Conservation (phyloP, 345 rosid species). For the Lepidium sativum region DNA sequence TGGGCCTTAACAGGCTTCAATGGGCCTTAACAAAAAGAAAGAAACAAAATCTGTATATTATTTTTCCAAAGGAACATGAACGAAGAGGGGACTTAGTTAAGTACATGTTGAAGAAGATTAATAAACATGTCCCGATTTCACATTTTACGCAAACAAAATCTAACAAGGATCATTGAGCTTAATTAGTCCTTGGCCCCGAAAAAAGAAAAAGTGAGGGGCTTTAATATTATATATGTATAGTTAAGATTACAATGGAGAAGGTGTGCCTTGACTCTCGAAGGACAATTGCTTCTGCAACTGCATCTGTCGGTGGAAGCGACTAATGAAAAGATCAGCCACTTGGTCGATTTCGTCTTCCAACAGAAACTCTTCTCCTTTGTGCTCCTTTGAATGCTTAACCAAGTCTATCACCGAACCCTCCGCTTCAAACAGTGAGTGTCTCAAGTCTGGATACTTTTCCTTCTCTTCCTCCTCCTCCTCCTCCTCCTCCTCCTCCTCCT, state of each 20-base stretch:
- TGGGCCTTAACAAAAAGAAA: background rate
- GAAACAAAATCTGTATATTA: background rate
- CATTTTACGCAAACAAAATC: background rate
- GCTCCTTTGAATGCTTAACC: constrained; percentile 56
- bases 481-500: constrained; percentile 17
- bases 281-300: constrained; percentile 76
- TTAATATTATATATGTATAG: background rate
- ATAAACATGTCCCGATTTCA: background rate
- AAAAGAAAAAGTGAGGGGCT: background rate
- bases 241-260: background rate
- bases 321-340: constrained; percentile 71
- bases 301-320: constrained; percentile 57
- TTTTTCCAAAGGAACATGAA: background rate
- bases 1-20: constrained; percentile 4
- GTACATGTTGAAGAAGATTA: background rate
- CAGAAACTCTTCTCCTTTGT: constrained; percentile 56
- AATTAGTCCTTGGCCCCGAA: background rate
- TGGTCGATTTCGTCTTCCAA: constrained; percentile 81
- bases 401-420: constrained; percentile 68
- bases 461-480: constrained; percentile 19
- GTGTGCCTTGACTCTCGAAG: constrained; percentile 14
- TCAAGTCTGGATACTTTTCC: constrained; percentile 46
- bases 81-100: background rate
- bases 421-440: constrained; percentile 45
- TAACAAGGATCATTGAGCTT: background rate